Evolutionary conservation across 805 yeast genomes (phyloP).

Genomic region (Monosporozyma aerobia): DNA sequence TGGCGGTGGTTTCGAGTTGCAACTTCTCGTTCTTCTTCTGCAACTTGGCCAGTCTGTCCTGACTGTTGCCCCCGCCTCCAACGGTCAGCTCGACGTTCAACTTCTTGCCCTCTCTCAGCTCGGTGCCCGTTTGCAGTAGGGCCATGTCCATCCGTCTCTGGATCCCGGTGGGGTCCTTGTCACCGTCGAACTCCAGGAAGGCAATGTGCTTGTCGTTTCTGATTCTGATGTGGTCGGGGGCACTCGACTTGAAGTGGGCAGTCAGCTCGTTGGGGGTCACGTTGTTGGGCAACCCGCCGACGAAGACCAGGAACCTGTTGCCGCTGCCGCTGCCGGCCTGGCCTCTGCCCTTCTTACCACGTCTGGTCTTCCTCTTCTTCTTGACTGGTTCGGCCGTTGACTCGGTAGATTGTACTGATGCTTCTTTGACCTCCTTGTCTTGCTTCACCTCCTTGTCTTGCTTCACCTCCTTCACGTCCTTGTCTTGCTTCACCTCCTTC

Average conservation of each 20-base stretch:
- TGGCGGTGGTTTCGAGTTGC: constrained; percentile 56
- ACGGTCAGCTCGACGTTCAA: constrained; percentile 95
- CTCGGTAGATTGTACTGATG: not conserved
- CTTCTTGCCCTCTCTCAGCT: constrained; percentile 51
- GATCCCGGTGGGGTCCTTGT: constrained; percentile 40
- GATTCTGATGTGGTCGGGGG: constrained; percentile 69
- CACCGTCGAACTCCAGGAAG: constrained; percentile 69
- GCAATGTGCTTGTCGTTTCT: constrained; percentile 87
- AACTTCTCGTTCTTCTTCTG: constrained; percentile 70
- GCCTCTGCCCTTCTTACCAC: constrained; percentile 71
- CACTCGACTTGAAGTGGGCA: constrained; percentile 61
- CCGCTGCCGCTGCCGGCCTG: constrained; percentile 38
- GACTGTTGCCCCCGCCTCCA: constrained; percentile 95
- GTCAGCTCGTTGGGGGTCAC: constrained; percentile 51
- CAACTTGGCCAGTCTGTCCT: constrained; percentile 56
- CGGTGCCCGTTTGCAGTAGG: constrained; percentile 70
- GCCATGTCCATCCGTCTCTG: constrained; percentile 79
- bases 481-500: constrained; percentile 20
- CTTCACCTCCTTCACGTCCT: constrained; percentile 18
- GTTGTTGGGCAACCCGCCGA: constrained; percentile 82
- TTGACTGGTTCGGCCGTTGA: constrained; percentile 30
- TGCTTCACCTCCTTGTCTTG: constrained; percentile 17
- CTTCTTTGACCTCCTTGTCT: too few relatives aligned
- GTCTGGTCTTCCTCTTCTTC: constrained; percentile 46
- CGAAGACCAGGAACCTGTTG: constrained; percentile 69